Percentiles rank a stretch among this genome's conserved stretches.
phyloP scores from a whole-genome alignment of 2,329 filamentous ascomycete species.

The Cladosporium oxysporum region DNA sequence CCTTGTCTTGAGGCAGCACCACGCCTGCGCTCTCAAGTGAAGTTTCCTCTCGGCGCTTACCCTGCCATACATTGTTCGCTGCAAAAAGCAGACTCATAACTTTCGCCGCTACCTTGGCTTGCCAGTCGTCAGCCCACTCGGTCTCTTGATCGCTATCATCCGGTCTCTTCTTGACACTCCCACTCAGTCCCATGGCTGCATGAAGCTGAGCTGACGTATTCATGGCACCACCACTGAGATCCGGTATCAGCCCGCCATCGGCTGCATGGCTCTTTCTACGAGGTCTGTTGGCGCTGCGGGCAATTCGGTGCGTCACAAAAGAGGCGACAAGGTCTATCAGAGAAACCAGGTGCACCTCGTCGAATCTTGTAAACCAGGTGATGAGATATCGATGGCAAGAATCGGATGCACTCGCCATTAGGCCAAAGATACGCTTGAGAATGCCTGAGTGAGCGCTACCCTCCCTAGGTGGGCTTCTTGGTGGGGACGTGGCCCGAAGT shows the following conservation, averaged over 20 bases:
- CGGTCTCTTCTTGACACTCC: constrained; percentile 51
- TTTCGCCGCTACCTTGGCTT: constrained; percentile 76
- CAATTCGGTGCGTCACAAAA: constrained; percentile 79
- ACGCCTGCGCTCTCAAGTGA: constrained; percentile 44
- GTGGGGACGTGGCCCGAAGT: constrained; percentile 8
- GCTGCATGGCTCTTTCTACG: constrained; percentile 60
- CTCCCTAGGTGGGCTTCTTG: constrained; percentile 10
- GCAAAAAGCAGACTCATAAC: constrained; percentile 80
- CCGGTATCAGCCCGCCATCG: constrained; percentile 71
- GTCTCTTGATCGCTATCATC: constrained; percentile 55
- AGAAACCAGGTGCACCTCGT: constrained; percentile 66
- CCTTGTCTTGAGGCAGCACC: constrained; percentile 41
- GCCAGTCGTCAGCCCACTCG: constrained; percentile 82
- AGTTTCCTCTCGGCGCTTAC: constrained; percentile 23
- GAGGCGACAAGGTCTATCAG: constrained; percentile 75
- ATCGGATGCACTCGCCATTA: constrained; percentile 73
- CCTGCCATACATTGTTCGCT: constrained; percentile 66
- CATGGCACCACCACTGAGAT: constrained; percentile 65
- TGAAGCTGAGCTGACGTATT: constrained; percentile 69
- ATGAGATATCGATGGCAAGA: constrained; percentile 77
- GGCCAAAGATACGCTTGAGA: constrained; percentile 78
- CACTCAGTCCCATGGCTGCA: constrained; percentile 66
- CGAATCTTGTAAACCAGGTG: constrained; percentile 74
- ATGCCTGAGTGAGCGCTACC: constrained; percentile 67
- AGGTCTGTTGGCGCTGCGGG: constrained; percentile 69